phyloP scores from a whole-genome alignment of 768 basidiomycete genomes.

The Scleroderma bovista region DNA sequence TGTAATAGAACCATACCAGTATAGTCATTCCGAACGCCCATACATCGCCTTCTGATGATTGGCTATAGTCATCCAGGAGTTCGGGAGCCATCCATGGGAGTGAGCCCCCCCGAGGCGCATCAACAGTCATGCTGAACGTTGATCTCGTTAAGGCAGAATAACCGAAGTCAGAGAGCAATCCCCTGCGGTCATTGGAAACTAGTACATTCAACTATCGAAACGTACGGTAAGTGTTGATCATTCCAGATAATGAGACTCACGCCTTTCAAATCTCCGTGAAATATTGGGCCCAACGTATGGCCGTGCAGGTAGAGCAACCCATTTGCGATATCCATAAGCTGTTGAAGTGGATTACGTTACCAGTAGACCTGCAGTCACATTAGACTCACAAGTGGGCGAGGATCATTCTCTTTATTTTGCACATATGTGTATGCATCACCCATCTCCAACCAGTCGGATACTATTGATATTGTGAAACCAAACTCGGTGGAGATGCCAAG shows the following conservation, averaged over 20 bases:
- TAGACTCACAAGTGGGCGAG: neutral
- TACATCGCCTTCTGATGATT: neutral
- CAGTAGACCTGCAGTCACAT: neutral
- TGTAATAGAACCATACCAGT: neutral
- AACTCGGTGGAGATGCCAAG: neutral
- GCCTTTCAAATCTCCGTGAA: neutral
- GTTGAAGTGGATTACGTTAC: neutral
- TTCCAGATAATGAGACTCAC: neutral
- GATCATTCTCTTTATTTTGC: neutral
- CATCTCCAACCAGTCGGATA: neutral
- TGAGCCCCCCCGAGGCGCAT: neutral
- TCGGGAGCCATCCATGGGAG: neutral
- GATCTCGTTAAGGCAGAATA: neutral
- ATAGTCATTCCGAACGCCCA: neutral
- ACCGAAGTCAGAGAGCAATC: neutral
- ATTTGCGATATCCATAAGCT: neutral
- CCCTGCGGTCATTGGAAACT: neutral
- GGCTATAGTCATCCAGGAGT: neutral
- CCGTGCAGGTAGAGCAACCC: neutral
- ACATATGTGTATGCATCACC: neutral
- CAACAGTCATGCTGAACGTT: neutral
- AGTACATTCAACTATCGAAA: neutral
- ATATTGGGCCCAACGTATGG: neutral
- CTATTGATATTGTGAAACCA: neutral
- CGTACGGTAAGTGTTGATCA: neutral